Percentiles rank a stretch among this genome's conserved stretches.
Evolutionary conservation across 108 stramenopile genomes (phyloP).

Genomic region (Cyclotella cryptica): DNA sequence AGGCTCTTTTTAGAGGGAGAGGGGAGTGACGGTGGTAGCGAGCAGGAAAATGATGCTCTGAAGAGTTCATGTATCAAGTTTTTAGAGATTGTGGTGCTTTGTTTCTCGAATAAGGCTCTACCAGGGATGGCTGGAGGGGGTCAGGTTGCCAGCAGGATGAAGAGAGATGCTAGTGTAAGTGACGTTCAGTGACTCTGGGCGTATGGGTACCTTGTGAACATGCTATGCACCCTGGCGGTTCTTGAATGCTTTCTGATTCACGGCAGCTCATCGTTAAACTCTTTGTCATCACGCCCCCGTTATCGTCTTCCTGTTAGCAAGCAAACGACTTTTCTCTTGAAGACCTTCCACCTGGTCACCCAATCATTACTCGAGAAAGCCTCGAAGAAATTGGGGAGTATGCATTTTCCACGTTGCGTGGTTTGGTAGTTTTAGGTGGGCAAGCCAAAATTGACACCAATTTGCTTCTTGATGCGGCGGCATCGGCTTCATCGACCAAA

Average conservation of each 20-base stretch:
- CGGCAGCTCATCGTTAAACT: background rate
- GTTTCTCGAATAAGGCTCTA: slow-evolving; percentile 79
- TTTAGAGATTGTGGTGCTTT: slow-evolving; percentile 85
- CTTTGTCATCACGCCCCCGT: background rate
- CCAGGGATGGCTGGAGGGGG: slow-evolving; percentile 39
- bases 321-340: slow-evolving; percentile 86
- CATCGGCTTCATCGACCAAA: slow-evolving; percentile 19
- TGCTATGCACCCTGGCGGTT: background rate
- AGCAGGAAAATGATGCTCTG: slow-evolving; percentile 60
- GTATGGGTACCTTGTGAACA: no score
- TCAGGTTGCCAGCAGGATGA: slow-evolving; percentile 55
- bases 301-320: slow-evolving; percentile 21
- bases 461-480: slow-evolving; percentile 60
- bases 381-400: slow-evolving; percentile 89
- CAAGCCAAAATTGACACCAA: slow-evolving; percentile 84
- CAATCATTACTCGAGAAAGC: slow-evolving; percentile 85
- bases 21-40: slow-evolving; percentile 6
- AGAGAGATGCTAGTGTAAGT: slow-evolving; percentile 54
- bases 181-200: background rate
- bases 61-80: slow-evolving; percentile 88
- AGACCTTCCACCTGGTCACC: slow-evolving; percentile 90
- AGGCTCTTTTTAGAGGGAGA: slow-evolving; percentile 46
- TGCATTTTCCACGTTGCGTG: slow-evolving; percentile 84
- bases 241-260: background rate
- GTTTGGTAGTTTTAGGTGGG: slow-evolving; percentile 79